Evolutionary conservation across 345 rosid species (phyloP).

Genomic region (Trapa incisa): DNA sequence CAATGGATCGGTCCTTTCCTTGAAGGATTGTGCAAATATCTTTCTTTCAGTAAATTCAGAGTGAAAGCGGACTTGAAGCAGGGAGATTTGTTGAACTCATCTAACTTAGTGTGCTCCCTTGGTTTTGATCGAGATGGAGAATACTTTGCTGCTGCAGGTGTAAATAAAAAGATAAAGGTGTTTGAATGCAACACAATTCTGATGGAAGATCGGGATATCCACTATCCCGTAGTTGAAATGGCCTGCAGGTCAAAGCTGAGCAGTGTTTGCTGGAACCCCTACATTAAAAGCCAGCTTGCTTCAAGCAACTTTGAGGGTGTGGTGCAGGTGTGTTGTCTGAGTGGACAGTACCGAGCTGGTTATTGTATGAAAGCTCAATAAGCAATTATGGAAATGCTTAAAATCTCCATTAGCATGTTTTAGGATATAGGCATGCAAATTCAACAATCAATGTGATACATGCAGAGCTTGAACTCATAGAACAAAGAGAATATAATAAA

Average conservation of each 20-base stretch:
- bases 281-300: constrained; percentile 85
- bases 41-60: constrained; percentile 67
- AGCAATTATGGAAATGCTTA: not conserved
- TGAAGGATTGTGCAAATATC: constrained; percentile 84
- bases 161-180: constrained; percentile 87
- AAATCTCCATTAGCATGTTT: not conserved
- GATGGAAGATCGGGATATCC: constrained; percentile 57
- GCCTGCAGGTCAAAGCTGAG: constrained; percentile 72
- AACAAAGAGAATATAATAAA: not conserved
- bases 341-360: not conserved
- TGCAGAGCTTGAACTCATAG: not conserved
- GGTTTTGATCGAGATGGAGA: constrained; percentile 90
- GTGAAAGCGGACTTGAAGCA: constrained; percentile 86
- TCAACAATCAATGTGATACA: not conserved
- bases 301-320: constrained; percentile 98
- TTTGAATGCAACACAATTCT: constrained; percentile 68
- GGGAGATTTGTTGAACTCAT: constrained; percentile 78
- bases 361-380: not conserved
- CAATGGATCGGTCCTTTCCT: constrained; percentile 95
- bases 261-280: constrained; percentile 83
- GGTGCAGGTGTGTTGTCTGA: constrained; percentile 53
- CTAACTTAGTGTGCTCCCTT: constrained; percentile 80
- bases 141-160: constrained; percentile 88
- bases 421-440: not conserved
- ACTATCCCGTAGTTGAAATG: constrained; percentile 92